Evolutionary conservation across 768 basidiomycete species (phyloP).

Genomic region (Leccinum rimulosum): DNA sequence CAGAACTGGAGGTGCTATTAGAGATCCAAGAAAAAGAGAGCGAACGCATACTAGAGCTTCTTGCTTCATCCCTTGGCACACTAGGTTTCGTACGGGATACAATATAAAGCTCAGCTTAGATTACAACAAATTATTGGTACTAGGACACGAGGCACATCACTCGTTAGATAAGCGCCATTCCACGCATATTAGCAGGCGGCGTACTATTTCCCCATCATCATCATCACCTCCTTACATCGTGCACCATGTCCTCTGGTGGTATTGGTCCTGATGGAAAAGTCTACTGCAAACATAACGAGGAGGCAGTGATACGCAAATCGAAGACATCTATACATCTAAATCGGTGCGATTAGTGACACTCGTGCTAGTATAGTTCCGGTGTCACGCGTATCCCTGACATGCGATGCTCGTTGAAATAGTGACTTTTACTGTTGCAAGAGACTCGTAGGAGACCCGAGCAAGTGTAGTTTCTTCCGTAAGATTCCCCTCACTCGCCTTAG

Average conservation of each 20-base stretch:
- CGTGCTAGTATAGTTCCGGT: neutral
- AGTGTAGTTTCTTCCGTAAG: slow-evolving; percentile 41
- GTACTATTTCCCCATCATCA: neutral
- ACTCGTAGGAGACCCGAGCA: slow-evolving; percentile 4
- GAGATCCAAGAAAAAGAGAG: slow-evolving; percentile 75
- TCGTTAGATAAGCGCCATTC: slow-evolving; percentile 23
- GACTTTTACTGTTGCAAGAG: slow-evolving; percentile 42
- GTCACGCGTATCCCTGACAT: slow-evolving; percentile 6
- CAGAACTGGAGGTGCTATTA: slow-evolving; percentile 55
- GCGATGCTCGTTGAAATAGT: slow-evolving; percentile 14
- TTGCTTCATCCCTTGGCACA: slow-evolving; percentile 72
- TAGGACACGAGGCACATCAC: neutral
- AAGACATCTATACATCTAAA: slow-evolving; percentile 32
- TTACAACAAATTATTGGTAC: neutral
- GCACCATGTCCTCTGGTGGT: slow-evolving; percentile 18
- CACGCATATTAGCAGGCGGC: too few species aligned
- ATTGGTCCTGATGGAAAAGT: slow-evolving; percentile 32
- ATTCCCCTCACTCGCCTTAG: neutral
- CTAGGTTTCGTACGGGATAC: slow-evolving; percentile 73
- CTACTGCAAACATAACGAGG: slow-evolving; percentile 38
- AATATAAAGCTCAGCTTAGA: slow-evolving; percentile 32
- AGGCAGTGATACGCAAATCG: slow-evolving; percentile 33
- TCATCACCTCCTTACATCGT: neutral
- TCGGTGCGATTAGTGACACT: slow-evolving; percentile 34
- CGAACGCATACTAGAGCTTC: slow-evolving; percentile 69